These are phyloP conservation scores for Scleroderma citrinum DNA, from an alignment of 768 basidiomycete species.

Conservation along the genomic window DNA sequence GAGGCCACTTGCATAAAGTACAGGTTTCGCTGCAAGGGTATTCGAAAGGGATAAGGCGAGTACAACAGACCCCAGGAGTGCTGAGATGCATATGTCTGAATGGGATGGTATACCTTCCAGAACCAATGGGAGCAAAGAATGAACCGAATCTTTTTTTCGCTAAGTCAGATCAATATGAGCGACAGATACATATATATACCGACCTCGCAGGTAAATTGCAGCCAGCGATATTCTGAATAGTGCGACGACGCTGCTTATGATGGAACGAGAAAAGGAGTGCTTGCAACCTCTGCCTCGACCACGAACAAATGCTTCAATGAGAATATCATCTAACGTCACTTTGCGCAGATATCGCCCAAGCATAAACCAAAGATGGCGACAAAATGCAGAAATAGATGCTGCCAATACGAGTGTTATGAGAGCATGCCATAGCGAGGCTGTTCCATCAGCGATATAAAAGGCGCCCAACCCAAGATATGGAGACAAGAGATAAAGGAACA, in stretches of 20 bases:
- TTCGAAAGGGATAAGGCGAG: conserved; percentile 49
- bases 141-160: conserved; percentile 46
- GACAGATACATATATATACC: not conserved
- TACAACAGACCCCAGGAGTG: conserved; percentile 37
- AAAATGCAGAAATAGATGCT: conserved; percentile 53
- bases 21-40: conserved; percentile 48
- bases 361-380: conserved; percentile 71
- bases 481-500: conserved; percentile 65
- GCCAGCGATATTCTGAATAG: conserved; percentile 46
- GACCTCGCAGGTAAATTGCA: conserved; percentile 63
- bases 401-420: conserved; percentile 47
- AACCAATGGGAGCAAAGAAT: conserved; percentile 45
- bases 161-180: conserved; percentile 5
- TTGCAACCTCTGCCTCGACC: conserved; percentile 45
- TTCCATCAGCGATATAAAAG: conserved; percentile 48
- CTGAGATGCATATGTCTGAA: conserved; percentile 37
- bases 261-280: conserved; percentile 37
- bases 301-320: conserved; percentile 55
- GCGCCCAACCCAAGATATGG: conserved; percentile 71
- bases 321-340: conserved; percentile 58
- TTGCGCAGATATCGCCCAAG: conserved; percentile 66
- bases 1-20: conserved; percentile 52
- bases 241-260: conserved; percentile 41
- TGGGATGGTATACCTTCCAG: conserved; percentile 28
- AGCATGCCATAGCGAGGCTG: conserved; percentile 42